Conservation (phyloP, 305 asterid genomes). For the Euphrasia arctica region DNA sequence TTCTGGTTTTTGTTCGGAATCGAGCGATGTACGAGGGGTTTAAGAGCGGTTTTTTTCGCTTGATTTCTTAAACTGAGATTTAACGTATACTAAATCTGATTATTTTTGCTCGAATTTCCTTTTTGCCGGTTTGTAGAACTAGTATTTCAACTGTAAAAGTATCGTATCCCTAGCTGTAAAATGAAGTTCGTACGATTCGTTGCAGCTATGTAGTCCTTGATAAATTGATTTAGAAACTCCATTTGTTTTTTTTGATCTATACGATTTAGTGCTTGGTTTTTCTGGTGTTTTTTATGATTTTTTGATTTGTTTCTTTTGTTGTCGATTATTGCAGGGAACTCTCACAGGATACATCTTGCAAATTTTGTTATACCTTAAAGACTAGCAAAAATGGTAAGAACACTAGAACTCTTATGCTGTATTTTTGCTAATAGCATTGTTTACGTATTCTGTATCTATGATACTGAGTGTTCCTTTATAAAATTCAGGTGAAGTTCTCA, state of each 20-base stretch:
- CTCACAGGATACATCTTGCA: neutral
- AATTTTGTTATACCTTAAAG: neutral
- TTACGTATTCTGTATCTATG: neutral
- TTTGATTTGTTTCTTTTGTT: neutral
- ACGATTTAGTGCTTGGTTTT: neutral
- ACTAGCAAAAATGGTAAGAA: constrained; percentile 10
- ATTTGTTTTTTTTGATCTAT: neutral
- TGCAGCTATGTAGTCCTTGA: too few species aligned
- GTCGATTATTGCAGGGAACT: neutral
- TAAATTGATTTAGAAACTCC: neutral
- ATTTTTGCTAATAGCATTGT: neutral
- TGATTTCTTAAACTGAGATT: neutral
- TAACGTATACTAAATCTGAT: neutral
- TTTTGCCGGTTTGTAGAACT: neutral
- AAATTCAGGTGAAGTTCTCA: constrained; percentile 49
- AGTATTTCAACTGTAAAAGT: neutral
- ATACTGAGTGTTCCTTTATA: constrained; percentile 3
- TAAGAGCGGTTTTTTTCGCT: neutral
- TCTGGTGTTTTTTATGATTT: neutral
- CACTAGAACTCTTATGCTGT: neutral
- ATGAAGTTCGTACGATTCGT: neutral
- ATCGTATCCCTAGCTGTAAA: too few species aligned
- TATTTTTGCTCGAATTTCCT: neutral
- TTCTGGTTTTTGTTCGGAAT: neutral
- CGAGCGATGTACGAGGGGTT: neutral